Percentiles rank a stretch among this genome's conserved stretches.
Evolutionary conservation across 1,284 basidiomycete genomes (phyloP).

Genomic region (Paramarasmius palmivorus): DNA sequence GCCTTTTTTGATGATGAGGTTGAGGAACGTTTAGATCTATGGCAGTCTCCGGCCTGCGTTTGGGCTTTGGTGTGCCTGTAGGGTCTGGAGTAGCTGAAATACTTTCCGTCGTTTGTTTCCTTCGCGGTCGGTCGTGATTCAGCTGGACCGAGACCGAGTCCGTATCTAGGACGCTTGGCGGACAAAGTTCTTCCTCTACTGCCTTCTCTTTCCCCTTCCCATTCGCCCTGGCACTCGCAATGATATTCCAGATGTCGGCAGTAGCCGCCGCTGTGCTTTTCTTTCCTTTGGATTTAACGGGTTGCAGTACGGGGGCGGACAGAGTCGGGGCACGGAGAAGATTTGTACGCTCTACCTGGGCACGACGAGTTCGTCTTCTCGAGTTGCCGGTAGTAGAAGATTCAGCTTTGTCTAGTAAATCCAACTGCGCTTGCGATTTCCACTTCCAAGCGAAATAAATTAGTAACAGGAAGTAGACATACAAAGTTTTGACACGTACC

Average conservation of each 20-base stretch:
- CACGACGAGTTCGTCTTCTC: slow-evolving; percentile 64
- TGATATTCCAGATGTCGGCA: slow-evolving; percentile 23
- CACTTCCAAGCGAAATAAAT: slow-evolving; percentile 47
- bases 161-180: background rate
- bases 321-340: slow-evolving; percentile 27
- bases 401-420: slow-evolving; percentile 53
- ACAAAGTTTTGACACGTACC: slow-evolving; percentile 41
- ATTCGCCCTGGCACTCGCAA: slow-evolving; percentile 20
- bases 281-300: slow-evolving; percentile 7
- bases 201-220: background rate
- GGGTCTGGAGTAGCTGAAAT: background rate
- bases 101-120: background rate
- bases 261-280: slow-evolving; percentile 9
- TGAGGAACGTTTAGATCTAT: background rate
- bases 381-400: slow-evolving; percentile 39
- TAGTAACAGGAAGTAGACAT: slow-evolving; percentile 6
- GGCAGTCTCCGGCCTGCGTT: background rate
- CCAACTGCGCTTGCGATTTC: slow-evolving; percentile 60
- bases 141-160: background rate
- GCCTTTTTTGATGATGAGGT: slow-evolving; percentile 23
- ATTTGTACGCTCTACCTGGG: slow-evolving; percentile 54
- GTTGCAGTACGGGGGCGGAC: slow-evolving; percentile 10
- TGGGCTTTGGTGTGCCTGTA: background rate
- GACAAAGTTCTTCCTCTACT: background rate
- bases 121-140: background rate